These are phyloP conservation scores for Thelonectria olida DNA, from an alignment of 2,329 filamentous ascomycete species.

Conservation along the genomic window DNA sequence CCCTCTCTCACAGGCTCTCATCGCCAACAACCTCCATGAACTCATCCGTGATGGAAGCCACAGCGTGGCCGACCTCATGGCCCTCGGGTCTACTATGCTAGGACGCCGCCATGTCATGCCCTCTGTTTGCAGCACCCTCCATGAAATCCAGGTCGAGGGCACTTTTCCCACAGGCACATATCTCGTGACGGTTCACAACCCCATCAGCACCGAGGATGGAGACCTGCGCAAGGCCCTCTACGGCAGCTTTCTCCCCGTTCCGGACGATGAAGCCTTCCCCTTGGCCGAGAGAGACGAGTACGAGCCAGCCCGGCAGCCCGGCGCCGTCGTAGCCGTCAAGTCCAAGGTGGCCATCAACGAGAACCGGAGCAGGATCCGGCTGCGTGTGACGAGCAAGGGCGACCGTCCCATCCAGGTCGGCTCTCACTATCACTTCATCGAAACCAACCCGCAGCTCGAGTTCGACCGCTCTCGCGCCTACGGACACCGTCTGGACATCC, in stretches of 20 bases:
- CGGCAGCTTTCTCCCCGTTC: constrained; percentile 88
- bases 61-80: constrained; percentile 92
- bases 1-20: constrained; percentile 67
- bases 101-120: constrained; percentile 92
- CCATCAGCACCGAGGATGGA: constrained; percentile 85
- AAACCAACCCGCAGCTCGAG: constrained; percentile 88
- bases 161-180: constrained; percentile 93
- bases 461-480: constrained; percentile 88
- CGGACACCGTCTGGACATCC: constrained; percentile 87
- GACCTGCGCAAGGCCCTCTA: constrained; percentile 89
- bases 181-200: constrained; percentile 92
- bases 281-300: constrained; percentile 72
- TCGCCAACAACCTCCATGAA: constrained; percentile 91
- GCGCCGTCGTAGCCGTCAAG: constrained; percentile 79
- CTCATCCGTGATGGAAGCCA: constrained; percentile 96
- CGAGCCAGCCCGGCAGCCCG: constrained; percentile 74
- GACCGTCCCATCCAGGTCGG: constrained; percentile 93
- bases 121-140: constrained; percentile 79
- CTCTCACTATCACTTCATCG: constrained; percentile 95
- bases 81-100: constrained; percentile 88
- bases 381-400: constrained; percentile 85
- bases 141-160: constrained; percentile 91
- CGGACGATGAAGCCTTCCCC: constrained; percentile 73
- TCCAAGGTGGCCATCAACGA: constrained; percentile 76
- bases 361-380: constrained; percentile 74